Percentiles rank a stretch among this genome's conserved stretches.
Conservation (phyloP, 495 filamentous ascomycete genomes). For the Xylaria intraflava region DNA sequence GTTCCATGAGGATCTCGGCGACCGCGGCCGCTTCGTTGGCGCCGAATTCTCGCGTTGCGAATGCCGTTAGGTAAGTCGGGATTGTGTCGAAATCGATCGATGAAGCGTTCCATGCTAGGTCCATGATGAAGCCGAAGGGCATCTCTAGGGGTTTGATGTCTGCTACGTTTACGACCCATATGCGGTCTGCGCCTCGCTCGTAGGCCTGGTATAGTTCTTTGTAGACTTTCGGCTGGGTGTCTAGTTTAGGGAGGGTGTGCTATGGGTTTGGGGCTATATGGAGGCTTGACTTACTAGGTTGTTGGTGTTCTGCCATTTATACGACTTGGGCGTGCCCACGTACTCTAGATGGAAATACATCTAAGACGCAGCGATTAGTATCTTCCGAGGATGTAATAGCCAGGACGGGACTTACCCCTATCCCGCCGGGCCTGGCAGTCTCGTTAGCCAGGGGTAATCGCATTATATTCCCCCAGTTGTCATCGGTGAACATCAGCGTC, state of each 20-base stretch:
- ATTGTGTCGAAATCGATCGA: slow-evolving; percentile 26
- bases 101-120: slow-evolving; percentile 52
- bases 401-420: slow-evolving; percentile 30
- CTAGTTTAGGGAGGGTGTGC: neutral
- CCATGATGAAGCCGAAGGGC: slow-evolving; percentile 30
- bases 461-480: slow-evolving; percentile 59
- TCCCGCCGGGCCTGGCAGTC: slow-evolving; percentile 45
- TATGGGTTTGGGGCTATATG: neutral
- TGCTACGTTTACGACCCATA: slow-evolving; percentile 64
- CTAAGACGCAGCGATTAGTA: neutral
- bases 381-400: neutral
- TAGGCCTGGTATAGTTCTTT: slow-evolving; percentile 49
- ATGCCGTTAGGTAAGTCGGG: slow-evolving; percentile 16
- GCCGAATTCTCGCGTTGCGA: slow-evolving; percentile 44
- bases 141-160: slow-evolving; percentile 54
- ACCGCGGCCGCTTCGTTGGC: slow-evolving; percentile 33
- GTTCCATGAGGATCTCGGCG: slow-evolving; percentile 47
- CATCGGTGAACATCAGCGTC: slow-evolving; percentile 60
- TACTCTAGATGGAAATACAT: slow-evolving; percentile 67
- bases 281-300: slow-evolving; percentile 38
- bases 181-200: slow-evolving; percentile 47
- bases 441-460: slow-evolving; percentile 54
- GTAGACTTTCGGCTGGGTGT: slow-evolving; percentile 41
- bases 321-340: slow-evolving; percentile 51
- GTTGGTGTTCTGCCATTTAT: slow-evolving; percentile 61